Evolutionary conservation across 345 rosid genomes (phyloP), one percentile per base, ranked within the genome.

Genomic region (Laguncularia racemosa): DNA sequence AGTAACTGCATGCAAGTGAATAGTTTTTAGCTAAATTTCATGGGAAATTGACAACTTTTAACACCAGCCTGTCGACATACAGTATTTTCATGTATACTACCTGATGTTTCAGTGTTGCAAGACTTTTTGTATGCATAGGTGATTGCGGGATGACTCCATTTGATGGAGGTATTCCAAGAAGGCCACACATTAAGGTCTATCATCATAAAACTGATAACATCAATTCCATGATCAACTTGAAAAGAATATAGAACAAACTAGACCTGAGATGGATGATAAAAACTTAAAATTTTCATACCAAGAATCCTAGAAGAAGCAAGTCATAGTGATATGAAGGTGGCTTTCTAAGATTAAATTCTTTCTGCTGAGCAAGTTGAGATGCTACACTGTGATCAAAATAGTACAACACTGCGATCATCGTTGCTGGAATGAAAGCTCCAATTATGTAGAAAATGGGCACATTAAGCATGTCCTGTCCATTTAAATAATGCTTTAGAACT

Each of bases 381-480:
- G 98, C 98, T 56, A 92, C 98, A 40, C 98, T 92, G 62, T 92
- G 98, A 63, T 92, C 98, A 44, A 91, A 91, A 67, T 91, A 91
- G 67, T 91, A 91, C 40, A 91, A 86, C 47, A 91, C 98, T 1
- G 98, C 97, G 54, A 92, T 92, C 98, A 92, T 92, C 44, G 96
- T 84, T 59, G 98, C 96, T 1, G 98, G 98, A 71, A 92, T 82
- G 63, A 92, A 78, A 17, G 98, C 95, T 69, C 97, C 97, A 59
- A 92, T 79, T 66, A 92, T 89, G 72, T 84, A 89, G 43, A 75
- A 67, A 50, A 82, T 54, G 2, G 98, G 98, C 67, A 92, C 98
- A 46, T 83, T 43, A 56, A 71, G 48, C 98, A 92, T 92, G 58
- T 86, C 88, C 97, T 89, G 84, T 50, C 56, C 60, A 48, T 62